Percentiles rank a stretch among this genome's conserved stretches.
Evolutionary conservation across 768 basidiomycete genomes (phyloP).

Genomic region (Butyriboletus loyo): DNA sequence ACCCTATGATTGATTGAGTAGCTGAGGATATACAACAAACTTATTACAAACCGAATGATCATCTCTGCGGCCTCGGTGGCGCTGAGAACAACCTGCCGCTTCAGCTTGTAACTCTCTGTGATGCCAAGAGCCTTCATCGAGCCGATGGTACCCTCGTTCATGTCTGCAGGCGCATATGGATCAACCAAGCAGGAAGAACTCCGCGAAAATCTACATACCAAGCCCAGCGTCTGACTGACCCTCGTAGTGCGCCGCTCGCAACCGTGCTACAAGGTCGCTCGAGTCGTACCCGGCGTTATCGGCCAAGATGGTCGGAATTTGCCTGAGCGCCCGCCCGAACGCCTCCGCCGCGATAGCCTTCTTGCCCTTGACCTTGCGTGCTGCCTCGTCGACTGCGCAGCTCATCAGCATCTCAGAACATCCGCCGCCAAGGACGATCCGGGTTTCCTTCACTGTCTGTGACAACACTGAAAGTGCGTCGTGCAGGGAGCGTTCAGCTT

Average conservation of each 20-base stretch:
- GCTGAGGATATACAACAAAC: not conserved
- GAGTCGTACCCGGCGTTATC: conserved; percentile 99
- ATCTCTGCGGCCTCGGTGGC: conserved; percentile 98
- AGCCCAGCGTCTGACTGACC: conserved; percentile 84
- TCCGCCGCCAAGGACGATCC: conserved; percentile 91
- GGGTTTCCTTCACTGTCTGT: conserved; percentile 96
- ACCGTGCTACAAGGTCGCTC: conserved; percentile 85
- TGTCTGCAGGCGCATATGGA: conserved; percentile 49
- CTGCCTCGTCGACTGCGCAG: conserved; percentile 87
- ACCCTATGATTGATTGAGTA: conserved; percentile 48
- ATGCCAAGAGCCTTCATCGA: conserved; percentile 88
- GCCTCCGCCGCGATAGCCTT: conserved; percentile 94
- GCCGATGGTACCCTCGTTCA: conserved; percentile 80
- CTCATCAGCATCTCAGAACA: conserved; percentile 99
- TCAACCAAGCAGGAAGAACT: not conserved
- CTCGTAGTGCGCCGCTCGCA: conserved; percentile 93
- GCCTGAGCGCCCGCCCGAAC: conserved; percentile 82
- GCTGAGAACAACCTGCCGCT: conserved; percentile 90
- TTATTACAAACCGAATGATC: conserved; percentile 77
- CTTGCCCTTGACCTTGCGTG: conserved; percentile 84
- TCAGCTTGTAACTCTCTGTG: conserved; percentile 97
- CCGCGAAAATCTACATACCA: conserved; percentile 47
- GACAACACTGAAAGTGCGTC: conserved; percentile 97
- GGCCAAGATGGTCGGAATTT: conserved; percentile 94
- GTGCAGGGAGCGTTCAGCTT: conserved; percentile 95